Evolutionary conservation across 2,329 filamentous ascomycete species (phyloP).

Genomic region (Claviceps paspali): DNA sequence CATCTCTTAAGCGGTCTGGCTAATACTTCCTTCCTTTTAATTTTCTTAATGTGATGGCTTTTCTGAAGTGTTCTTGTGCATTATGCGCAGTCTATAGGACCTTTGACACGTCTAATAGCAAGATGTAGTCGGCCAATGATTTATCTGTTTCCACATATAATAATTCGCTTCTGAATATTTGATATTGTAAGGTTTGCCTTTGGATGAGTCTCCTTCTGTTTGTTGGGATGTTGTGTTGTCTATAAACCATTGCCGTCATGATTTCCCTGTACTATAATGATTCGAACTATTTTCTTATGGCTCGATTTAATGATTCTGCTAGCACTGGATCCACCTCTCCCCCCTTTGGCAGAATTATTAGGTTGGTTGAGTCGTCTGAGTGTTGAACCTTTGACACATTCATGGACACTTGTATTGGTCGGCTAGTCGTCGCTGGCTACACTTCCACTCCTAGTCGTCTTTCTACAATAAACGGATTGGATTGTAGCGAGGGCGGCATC

Average conservation of each 20-base stretch:
- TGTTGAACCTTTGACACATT: no score
- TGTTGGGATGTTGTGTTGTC: not conserved
- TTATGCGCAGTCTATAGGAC: no score
- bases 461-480: no score
- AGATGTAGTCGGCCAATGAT: no score
- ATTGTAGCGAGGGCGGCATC: not conserved
- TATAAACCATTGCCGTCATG: not conserved
- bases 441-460: no score
- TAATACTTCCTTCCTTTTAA: not conserved
- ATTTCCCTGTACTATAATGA: not conserved
- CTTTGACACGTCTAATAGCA: no score
- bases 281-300: not conserved
- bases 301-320: not conserved
- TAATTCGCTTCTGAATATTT: not conserved
- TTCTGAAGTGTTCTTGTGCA: not conserved
- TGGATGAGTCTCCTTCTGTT: not conserved
- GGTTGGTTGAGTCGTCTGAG: no score
- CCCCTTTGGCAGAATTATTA: no score
- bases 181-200: not conserved
- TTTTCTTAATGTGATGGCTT: not conserved
- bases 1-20: not conserved
- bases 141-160: no score
- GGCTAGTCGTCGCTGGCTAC: rapidly evolving
- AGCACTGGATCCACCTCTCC: no score
- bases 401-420: not conserved